phyloP scores from a whole-genome alignment of 2,329 filamentous ascomycete genomes.

The Fonsecaea nubica region DNA sequence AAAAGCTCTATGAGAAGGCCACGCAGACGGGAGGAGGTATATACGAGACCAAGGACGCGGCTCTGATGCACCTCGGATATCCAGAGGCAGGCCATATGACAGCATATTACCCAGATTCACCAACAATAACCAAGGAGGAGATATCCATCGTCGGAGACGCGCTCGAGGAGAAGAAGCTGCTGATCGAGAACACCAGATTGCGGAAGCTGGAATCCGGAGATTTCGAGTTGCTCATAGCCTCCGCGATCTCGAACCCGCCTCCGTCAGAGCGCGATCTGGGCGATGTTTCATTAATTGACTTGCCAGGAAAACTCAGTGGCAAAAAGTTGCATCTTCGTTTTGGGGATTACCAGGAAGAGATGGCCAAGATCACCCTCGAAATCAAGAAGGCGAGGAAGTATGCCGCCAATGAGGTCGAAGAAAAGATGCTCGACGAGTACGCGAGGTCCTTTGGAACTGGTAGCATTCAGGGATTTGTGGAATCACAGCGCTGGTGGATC shows the following conservation, averaged over 20 bases:
- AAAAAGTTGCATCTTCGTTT: constrained; percentile 75
- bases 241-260: constrained; percentile 67
- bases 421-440: constrained; percentile 75
- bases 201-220: constrained; percentile 68
- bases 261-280: constrained; percentile 71
- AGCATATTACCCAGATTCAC: constrained; percentile 80
- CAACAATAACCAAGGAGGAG: constrained; percentile 74
- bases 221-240: constrained; percentile 78
- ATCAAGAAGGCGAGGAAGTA: constrained; percentile 72
- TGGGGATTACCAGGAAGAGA: constrained; percentile 75
- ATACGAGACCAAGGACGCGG: constrained; percentile 69
- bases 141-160: constrained; percentile 75
- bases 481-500: constrained; percentile 82
- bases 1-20: constrained; percentile 70
- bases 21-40: constrained; percentile 66
- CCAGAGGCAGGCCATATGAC: constrained; percentile 77
- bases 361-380: constrained; percentile 70
- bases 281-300: constrained; percentile 65
- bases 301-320: constrained; percentile 67
- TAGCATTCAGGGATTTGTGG: constrained; percentile 77
- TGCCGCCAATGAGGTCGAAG: constrained; percentile 75
- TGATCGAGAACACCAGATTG: constrained; percentile 77
- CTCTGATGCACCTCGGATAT: constrained; percentile 77
- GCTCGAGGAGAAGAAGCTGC: constrained; percentile 72
- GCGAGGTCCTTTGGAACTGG: constrained; percentile 76